These are phyloP conservation scores for Lodderomyces margitis DNA, from an alignment of 1,139 yeast species.

Conservation along the genomic window DNA sequence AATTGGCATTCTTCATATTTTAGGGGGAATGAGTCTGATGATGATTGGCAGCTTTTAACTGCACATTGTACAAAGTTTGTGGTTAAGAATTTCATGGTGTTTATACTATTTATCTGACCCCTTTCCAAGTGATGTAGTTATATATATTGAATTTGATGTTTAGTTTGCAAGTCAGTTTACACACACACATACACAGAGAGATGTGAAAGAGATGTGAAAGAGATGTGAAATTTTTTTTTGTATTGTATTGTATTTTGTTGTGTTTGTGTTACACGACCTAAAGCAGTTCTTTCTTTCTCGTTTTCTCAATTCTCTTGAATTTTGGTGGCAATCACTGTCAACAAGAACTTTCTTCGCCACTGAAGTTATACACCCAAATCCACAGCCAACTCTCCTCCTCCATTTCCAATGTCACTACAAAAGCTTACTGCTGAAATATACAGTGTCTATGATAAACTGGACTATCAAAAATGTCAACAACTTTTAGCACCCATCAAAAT, in stretches of 20 bases:
- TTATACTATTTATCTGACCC: no score
- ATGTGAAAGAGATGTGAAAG: no score
- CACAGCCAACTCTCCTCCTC: not conserved
- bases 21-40: constrained; percentile 80
- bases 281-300: no score
- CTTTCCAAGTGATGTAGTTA: no score
- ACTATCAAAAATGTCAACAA: constrained; percentile 59
- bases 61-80: constrained; percentile 96
- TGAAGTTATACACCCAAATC: not conserved
- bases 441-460: constrained; percentile 55
- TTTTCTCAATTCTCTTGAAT: no score
- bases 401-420: constrained; percentile 40
- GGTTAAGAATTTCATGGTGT: constrained; percentile 88
- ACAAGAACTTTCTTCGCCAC: no score
- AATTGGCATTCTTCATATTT: constrained; percentile 69
- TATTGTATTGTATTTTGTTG: no score
- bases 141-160: no score
- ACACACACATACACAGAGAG: no score
- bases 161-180: no score
- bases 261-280: no score
- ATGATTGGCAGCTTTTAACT: constrained; percentile 72
- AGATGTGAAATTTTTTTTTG: no score
- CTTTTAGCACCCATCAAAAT: constrained; percentile 72
- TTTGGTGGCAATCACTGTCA: constrained; percentile 1
- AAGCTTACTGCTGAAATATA: constrained; percentile 66